These are phyloP conservation scores for Chytriomyces hyalinus DNA, from an alignment of 192 early-diverging fungal genomes.

Conservation along the genomic window DNA sequence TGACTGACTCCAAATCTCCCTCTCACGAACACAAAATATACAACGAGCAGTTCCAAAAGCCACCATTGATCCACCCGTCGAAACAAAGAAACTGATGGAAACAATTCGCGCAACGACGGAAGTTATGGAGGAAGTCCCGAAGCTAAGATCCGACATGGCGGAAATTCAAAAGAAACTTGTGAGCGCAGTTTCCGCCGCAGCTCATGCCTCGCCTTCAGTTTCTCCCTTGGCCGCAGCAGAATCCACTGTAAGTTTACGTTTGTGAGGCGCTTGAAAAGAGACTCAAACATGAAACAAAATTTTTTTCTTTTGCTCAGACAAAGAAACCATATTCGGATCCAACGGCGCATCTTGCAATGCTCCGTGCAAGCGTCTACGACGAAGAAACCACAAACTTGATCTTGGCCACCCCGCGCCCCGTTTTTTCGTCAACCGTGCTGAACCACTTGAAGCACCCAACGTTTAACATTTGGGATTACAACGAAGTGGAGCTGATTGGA, in stretches of 20 bases:
- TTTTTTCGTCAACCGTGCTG: conserved; percentile 30
- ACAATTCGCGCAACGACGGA: conserved; percentile 29
- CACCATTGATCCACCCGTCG: not conserved
- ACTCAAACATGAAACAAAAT: not conserved
- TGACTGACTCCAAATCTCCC: too few species aligned
- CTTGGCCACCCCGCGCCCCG: conserved; percentile 28
- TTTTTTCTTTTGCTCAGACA: not conserved
- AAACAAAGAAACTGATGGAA: conserved; percentile 30
- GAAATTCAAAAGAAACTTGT: conserved; percentile 25
- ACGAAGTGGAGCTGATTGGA: conserved; percentile 46
- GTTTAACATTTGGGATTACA: conserved; percentile 57
- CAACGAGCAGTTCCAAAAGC: conserved; percentile 21
- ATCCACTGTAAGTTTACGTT: not conserved
- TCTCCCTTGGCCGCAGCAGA: too few species aligned
- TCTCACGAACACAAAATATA: not conserved
- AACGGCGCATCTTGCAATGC: conserved; percentile 30
- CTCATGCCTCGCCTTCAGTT: not conserved
- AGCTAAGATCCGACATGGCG: conserved; percentile 25
- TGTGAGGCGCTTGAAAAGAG: not conserved
- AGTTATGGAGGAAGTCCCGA: conserved; percentile 29
- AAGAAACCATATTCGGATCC: conserved; percentile 33
- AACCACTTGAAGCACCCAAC: conserved; percentile 46
- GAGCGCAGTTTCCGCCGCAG: not conserved
- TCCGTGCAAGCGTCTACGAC: conserved; percentile 8
- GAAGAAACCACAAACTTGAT: conserved; percentile 10